Evolutionary conservation across 345 rosid species (phyloP).

Genomic region (Rhizophora apiculata): DNA sequence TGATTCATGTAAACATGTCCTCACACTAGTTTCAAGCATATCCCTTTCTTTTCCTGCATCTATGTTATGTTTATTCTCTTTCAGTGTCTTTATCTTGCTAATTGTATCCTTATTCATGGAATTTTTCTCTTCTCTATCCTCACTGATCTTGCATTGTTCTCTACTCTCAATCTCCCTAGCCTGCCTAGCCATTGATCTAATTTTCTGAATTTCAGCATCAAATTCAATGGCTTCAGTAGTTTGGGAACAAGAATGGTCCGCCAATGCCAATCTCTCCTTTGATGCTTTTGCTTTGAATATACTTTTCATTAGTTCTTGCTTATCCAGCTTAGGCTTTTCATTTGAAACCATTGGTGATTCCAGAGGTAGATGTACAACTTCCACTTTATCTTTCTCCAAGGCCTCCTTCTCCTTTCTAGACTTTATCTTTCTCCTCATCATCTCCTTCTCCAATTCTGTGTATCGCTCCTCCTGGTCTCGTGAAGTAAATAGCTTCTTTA

Average conservation of each 20-base stretch:
- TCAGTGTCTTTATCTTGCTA: slow-evolving; percentile 14
- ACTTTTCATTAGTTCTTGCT: slow-evolving; percentile 43
- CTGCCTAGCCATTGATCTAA: slow-evolving; percentile 54
- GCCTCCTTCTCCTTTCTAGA: slow-evolving; percentile 55
- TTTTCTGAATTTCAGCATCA: slow-evolving; percentile 45
- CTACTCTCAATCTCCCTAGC: slow-evolving; percentile 46
- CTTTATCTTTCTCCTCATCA: slow-evolving; percentile 81
- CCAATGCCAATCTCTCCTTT: slow-evolving; percentile 28
- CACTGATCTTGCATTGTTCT: slow-evolving; percentile 23
- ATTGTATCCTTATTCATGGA: slow-evolving; percentile 15
- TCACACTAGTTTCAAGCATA: slow-evolving; percentile 19
- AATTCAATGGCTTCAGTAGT: slow-evolving; percentile 23
- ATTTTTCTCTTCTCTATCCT: slow-evolving; percentile 34
- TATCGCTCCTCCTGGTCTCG: slow-evolving; percentile 37
- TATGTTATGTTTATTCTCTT: slow-evolving; percentile 21
- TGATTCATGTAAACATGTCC: slow-evolving; percentile 2
- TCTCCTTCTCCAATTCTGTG: slow-evolving; percentile 72
- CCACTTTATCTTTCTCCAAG: slow-evolving; percentile 44
- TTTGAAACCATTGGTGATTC: slow-evolving; percentile 25
- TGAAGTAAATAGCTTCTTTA: slow-evolving; percentile 39
- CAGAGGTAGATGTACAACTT: slow-evolving; percentile 43
- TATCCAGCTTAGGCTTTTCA: slow-evolving; percentile 65
- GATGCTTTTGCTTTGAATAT: slow-evolving; percentile 44
- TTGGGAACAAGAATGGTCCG: slow-evolving; percentile 34
- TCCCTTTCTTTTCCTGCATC: slow-evolving; percentile 22